Evolutionary conservation across 2,329 filamentous ascomycete genomes (phyloP).

Genomic region (Sporothrix pallida): DNA sequence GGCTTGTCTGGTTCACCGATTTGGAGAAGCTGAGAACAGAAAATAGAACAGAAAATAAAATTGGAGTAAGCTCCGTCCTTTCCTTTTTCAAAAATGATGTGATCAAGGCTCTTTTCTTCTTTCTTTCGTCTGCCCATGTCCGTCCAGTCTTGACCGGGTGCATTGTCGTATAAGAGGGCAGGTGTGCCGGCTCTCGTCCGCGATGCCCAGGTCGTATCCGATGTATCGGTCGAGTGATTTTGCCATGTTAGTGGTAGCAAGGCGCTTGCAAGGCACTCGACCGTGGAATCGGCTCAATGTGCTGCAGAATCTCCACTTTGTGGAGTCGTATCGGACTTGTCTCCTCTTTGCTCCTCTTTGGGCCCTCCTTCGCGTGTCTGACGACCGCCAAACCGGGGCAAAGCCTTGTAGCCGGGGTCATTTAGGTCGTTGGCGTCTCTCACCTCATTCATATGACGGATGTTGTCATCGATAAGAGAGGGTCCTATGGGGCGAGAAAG

Average conservation of each 20-base stretch:
- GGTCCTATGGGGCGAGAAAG: background rate
- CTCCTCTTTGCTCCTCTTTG: background rate
- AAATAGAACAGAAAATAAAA: background rate
- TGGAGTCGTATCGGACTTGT: conserved; percentile 1
- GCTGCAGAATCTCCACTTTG: background rate
- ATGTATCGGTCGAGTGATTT: background rate
- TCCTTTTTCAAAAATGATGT: conserved; percentile 1
- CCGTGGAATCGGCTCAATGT: background rate
- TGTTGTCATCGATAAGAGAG: conserved; percentile 20
- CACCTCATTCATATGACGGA: conserved; percentile 16
- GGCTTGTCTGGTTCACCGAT: too few species aligned
- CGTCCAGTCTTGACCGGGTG: background rate
- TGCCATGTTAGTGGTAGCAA: background rate
- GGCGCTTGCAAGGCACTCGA: conserved; percentile 1
- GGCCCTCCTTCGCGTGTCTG: background rate
- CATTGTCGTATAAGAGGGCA: conserved; percentile 1
- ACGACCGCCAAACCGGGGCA: background rate
- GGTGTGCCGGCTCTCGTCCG: background rate
- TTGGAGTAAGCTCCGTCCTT: conserved; percentile 1
- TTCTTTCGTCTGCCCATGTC: too few species aligned
- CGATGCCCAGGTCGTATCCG: conserved; percentile 1
- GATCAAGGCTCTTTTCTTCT: background rate
- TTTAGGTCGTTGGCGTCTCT: conserved; percentile 4
- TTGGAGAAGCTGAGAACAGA: background rate
- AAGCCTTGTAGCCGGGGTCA: background rate